phyloP scores from a whole-genome alignment of 331 rosid genomes.

The Ulmus americana region DNA sequence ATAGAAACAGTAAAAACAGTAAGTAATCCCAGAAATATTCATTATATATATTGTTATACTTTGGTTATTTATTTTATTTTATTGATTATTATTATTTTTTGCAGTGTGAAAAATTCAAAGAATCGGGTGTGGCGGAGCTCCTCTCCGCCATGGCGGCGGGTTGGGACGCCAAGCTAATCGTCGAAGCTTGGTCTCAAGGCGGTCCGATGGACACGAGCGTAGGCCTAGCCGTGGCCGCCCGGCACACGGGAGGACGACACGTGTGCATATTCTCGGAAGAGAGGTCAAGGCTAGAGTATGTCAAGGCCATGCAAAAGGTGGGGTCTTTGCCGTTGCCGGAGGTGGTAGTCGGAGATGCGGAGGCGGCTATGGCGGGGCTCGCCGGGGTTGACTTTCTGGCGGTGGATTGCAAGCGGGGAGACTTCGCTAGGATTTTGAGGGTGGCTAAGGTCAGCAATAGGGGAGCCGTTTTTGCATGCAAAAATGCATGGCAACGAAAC shows the following conservation, averaged over 20 bases:
- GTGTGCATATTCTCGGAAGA: conserved; percentile 76
- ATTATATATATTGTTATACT: not conserved
- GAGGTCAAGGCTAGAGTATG: conserved; percentile 35
- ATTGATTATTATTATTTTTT: not conserved
- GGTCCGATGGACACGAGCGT: conserved; percentile 56
- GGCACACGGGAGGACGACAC: conserved; percentile 70
- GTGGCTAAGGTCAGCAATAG: conserved; percentile 35
- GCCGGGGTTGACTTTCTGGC: conserved; percentile 62
- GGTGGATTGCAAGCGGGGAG: conserved; percentile 55
- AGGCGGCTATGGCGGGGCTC: conserved; percentile 19
- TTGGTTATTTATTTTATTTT: not conserved
- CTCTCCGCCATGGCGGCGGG: conserved; percentile 89
- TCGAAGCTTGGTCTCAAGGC: conserved; percentile 48
- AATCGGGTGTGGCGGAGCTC: conserved; percentile 69
- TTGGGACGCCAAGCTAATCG: conserved; percentile 68
- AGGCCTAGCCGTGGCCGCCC: conserved; percentile 69
- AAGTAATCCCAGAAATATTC: conserved; percentile 10
- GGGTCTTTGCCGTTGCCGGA: conserved; percentile 33
- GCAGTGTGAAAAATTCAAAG: conserved; percentile 49
- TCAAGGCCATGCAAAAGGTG: conserved; percentile 31
- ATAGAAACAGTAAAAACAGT: conserved; percentile 71
- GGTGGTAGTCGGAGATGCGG: conserved; percentile 50
- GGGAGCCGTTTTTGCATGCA: conserved; percentile 78
- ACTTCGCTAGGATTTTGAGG: conserved; percentile 57
- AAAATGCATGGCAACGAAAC: conserved; percentile 55